Evolutionary conservation across 2,329 filamentous ascomycete genomes (phyloP), one percentile per base, ranked within the genome.

Genomic region (Penicillium sp.): DNA sequence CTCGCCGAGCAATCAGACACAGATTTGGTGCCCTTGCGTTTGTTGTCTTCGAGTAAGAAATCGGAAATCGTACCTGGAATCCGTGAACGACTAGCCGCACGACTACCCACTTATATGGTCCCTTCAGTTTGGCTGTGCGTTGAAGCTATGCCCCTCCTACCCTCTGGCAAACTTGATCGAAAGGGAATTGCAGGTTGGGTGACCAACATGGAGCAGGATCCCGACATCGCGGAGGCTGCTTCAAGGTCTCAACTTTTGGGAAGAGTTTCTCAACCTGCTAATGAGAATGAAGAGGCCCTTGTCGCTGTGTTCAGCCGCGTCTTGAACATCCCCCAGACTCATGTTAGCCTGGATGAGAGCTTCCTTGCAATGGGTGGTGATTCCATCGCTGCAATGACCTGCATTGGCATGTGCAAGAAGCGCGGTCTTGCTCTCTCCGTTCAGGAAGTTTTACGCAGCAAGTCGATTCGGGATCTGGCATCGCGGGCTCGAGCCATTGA

Each of bases 331-430:
- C 73, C 75, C 0, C 57, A 65, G 11, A 63, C 57, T 14, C 70
- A 71, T 12, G 71, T 79, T n/a, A 69, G 69, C 31, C 28, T 75
- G 38, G 63, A 73, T 17, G 68, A 75, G 49, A 73, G 74, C 43
- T 83, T 82, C 61, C 63, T 82, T 4, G 77, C 73, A 11, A 63
- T 82, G 2, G 80, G 80, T 37, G 81, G 81, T 54, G 81, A 83
- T 57, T 82, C 79, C 0, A 82, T 82, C 56, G 80, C 80, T 42
- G 80, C 81, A 0, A 82, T 83, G 77, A 80, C 80, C 50, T 80
- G 81, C 41, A 75, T 81, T 58, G 77, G 77, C 2, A 73, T 79
- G 38, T 82, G 78, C 60, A 80, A 79, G 50, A 81, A 80, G 64
- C 69, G 72, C 38, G 79, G 78, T 1, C 71, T 82, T 58, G 74